Conservation (phyloP, 441 rosid species). For the Theobroma grandiflorum region DNA sequence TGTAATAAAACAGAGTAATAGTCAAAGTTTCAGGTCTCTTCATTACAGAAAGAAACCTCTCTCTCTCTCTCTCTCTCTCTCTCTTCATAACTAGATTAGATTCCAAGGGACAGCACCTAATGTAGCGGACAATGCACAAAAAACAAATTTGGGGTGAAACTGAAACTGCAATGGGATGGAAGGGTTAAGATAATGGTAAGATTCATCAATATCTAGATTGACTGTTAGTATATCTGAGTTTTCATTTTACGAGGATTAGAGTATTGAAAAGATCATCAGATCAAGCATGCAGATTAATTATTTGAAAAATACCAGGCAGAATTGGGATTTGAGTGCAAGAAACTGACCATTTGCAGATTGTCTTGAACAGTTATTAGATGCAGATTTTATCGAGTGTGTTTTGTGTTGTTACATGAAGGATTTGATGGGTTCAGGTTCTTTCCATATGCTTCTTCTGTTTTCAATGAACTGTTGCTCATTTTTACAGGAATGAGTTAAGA, state of each 20-base stretch:
- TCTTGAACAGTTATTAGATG: neutral
- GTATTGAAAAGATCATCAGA: neutral
- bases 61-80: neutral
- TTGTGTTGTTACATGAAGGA: neutral
- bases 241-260: neutral
- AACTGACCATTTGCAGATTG: neutral
- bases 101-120: neutral
- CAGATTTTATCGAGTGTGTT: neutral
- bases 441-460: neutral
- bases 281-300: neutral
- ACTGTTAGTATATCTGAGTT: neutral
- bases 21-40: constrained; percentile 1
- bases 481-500: neutral
- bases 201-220: neutral
- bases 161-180: neutral
- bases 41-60: neutral
- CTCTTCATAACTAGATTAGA: neutral
- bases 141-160: neutral
- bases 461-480: neutral
- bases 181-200: neutral
- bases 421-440: neutral
- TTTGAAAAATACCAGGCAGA: neutral
- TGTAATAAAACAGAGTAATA: neutral
- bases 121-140: neutral
- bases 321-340: neutral